Evolutionary conservation across 2,329 filamentous ascomycete genomes (phyloP).

Genomic region (Trichoderma koningii): DNA sequence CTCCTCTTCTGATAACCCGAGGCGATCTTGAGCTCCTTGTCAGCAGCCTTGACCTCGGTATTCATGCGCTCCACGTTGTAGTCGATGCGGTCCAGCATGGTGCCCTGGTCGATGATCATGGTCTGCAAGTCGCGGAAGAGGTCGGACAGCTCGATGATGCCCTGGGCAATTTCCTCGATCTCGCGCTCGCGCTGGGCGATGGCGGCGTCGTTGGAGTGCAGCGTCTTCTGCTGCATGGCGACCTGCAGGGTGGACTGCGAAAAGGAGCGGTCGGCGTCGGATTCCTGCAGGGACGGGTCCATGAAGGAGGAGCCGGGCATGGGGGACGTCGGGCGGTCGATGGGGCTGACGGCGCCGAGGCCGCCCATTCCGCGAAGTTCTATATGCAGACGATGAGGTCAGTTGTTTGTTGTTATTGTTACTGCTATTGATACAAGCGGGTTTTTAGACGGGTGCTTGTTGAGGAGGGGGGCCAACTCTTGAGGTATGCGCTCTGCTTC

Average conservation of each 20-base stretch:
- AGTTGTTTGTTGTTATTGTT: slow-evolving; percentile 1
- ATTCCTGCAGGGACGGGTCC: slow-evolving; percentile 88
- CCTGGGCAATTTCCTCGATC: slow-evolving; percentile 96
- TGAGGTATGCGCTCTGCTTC: slow-evolving; percentile 95
- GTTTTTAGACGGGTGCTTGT: neutral
- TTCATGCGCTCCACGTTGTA: slow-evolving; percentile 97
- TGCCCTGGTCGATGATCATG: slow-evolving; percentile 93
- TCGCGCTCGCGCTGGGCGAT: slow-evolving; percentile 93
- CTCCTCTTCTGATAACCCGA: slow-evolving; percentile 85
- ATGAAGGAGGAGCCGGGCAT: slow-evolving; percentile 59
- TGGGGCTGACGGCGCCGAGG: slow-evolving; percentile 50
- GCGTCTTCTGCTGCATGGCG: slow-evolving; percentile 66
- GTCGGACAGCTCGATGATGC: slow-evolving; percentile 94
- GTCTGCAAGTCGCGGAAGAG: slow-evolving; percentile 94
- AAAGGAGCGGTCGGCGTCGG: slow-evolving; percentile 88
- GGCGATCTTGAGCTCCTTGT: slow-evolving; percentile 87
- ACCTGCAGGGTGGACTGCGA: slow-evolving; percentile 87
- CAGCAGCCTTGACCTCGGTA: slow-evolving; percentile 88
- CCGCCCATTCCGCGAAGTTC: slow-evolving; percentile 75
- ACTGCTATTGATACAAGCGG: too few relatives aligned
- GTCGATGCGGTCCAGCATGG: slow-evolving; percentile 90
- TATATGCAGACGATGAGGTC: slow-evolving; percentile 38
- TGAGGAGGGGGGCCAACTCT: slow-evolving; percentile 60
- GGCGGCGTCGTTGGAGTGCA: slow-evolving; percentile 75
- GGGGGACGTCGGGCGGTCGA: slow-evolving; percentile 57